Conservation (phyloP, 2,329 filamentous ascomycete genomes). For the Fusarium floridanum region DNA sequence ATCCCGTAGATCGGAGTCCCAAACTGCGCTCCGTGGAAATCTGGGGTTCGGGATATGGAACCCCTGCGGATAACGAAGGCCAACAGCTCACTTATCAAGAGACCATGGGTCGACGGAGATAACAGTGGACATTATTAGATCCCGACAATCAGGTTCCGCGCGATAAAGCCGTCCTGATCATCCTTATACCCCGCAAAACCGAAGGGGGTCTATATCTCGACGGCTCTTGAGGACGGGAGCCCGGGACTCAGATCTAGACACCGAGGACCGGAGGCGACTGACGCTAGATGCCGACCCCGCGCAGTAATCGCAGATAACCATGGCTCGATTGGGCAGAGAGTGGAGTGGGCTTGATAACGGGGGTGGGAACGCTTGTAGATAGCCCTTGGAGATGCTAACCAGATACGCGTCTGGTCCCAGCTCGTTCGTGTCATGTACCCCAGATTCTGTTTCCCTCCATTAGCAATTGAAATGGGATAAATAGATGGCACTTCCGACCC, state of each 20-base stretch:
- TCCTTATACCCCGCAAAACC: constrained; percentile 22
- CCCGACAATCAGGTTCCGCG: not conserved
- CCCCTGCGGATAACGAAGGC: not conserved
- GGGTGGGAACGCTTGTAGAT: constrained; percentile 13
- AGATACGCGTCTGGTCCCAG: constrained; percentile 2
- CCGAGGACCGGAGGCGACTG: constrained; percentile 22
- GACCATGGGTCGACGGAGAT: not conserved
- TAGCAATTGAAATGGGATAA: not conserved
- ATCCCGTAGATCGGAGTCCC: constrained; percentile 15
- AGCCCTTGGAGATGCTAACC: not conserved
- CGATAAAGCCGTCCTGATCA: not conserved
- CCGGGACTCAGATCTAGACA: constrained; percentile 22
- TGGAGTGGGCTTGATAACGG: not conserved
- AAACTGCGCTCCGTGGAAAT: constrained; percentile 22
- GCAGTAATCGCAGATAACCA: not conserved
- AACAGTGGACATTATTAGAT: not conserved
- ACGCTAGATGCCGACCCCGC: not conserved
- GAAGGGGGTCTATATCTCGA: not conserved
- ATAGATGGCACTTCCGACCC: constrained; percentile 1
- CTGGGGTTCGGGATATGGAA: not conserved
- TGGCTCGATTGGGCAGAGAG: constrained; percentile 4
- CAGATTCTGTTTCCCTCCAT: not conserved
- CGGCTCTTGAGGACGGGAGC: not conserved
- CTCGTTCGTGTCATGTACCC: not conserved
- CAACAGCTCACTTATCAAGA: constrained; percentile 3